These are phyloP conservation scores for Carex scoparia DNA, from an alignment of 176 grass and related monocot species.

Conservation along the genomic window DNA sequence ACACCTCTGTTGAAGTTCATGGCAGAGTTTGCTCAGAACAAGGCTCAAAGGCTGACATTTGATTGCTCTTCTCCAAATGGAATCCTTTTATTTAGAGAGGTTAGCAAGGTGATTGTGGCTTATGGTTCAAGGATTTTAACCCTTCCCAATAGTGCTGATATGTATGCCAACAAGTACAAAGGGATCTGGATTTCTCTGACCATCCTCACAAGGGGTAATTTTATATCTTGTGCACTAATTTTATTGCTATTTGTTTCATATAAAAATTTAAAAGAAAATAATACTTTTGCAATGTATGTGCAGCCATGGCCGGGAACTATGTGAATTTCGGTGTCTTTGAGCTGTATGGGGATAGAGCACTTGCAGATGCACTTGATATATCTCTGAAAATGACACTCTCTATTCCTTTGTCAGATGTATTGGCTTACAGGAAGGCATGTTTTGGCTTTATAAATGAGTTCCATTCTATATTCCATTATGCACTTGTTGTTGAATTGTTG, in stretches of 20 bases:
- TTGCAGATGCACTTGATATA: conserved; percentile 89
- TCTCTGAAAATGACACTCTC: conserved; percentile 97
- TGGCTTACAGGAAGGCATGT: conserved; percentile 86
- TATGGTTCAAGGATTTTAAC: conserved; percentile 89
- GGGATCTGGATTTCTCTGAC: conserved; percentile 95
- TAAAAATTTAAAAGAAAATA: conserved; percentile 10
- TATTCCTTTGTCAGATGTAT: conserved; percentile 75
- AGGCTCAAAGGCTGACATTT: conserved; percentile 94
- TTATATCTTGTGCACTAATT: conserved; percentile 5
- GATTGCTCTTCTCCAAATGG: conserved; percentile 99
- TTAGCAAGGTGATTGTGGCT: conserved; percentile 97
- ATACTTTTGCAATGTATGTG: conserved; percentile 27
- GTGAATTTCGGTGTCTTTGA: conserved; percentile 99
- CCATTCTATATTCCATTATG: not conserved
- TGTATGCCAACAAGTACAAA: conserved; percentile 95
- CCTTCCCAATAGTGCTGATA: conserved; percentile 72
- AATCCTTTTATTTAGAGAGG: conserved; percentile 94
- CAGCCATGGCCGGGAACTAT: conserved; percentile 96
- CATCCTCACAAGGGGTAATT: conserved; percentile 86
- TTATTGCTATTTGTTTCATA: not conserved
- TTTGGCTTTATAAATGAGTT: not conserved
- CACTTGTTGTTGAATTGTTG: conserved; percentile 6
- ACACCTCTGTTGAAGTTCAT: conserved; percentile 95
- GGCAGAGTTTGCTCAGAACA: conserved; percentile 92
- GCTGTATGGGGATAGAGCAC: conserved; percentile 91